Evolutionary conservation across 2,329 filamentous ascomycete species (phyloP), one percentile per base, ranked within the genome.

Genomic region (Cercospora sp.): DNA sequence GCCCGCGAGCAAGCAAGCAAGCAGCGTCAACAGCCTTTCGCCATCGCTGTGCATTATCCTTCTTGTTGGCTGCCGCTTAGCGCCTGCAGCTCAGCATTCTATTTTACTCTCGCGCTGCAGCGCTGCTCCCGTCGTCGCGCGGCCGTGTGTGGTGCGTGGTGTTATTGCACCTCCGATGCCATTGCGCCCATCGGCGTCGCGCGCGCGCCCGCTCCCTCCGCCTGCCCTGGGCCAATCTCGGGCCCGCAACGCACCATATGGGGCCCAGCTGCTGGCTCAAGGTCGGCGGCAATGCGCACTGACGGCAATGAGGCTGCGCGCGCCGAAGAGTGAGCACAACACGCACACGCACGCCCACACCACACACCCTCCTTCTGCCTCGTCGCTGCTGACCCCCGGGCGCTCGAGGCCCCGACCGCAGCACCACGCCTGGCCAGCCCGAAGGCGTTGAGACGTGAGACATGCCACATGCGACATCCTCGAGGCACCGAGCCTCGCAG

Each of bases 381-480:
- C 37, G 37, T 43, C 37, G 37, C 5, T 43, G 37, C 37, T 43
- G 37, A 43, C 37, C 16, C 34, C 37, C 37, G 37, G 37, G 37
- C 37, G 37, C 37, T 43, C 37, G 37, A 43, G 37, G 37, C 37
- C 37, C 16, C 37, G 37, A 43, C n/a, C 37, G 37, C 37, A n/a
- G 43, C 55, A 45, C 53, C 66, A 57, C n/a, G 21, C 32, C 30
- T 13, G 26, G n/a, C 37, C 45, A 45, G 28, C 34, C 58, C 12
- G 59, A 67, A 67, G 69, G 66, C 66, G 69, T 71, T 71, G 69
- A 69, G 69, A 24, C 55, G 61, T 67, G 63, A 69, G 68, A 70
- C 66, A 63, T 71, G 60, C 67, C 37, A 66, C 67, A 63, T 69
- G 68, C 62, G 62, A 61, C 66, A 55, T 65, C 53, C 63, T 40